phyloP scores from a whole-genome alignment of 768 basidiomycete genomes.

The Mycena floridula region DNA sequence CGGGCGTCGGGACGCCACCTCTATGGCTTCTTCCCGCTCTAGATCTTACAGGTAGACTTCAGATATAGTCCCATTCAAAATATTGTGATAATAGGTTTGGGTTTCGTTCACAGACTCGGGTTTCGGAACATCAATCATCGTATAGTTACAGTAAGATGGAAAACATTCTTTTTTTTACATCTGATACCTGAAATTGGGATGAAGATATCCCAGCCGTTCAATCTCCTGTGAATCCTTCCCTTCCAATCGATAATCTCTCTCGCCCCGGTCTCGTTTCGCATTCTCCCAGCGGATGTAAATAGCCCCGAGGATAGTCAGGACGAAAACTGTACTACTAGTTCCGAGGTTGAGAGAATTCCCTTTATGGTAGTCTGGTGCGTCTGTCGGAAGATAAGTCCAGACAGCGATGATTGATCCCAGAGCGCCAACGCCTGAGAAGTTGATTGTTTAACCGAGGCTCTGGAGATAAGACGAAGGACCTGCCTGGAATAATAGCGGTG shows the following conservation, averaged over 20 bases:
- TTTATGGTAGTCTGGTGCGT: constrained; percentile 39
- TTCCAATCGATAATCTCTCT: constrained; percentile 32
- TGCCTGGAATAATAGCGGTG: constrained; percentile 37
- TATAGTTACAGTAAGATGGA: background rate
- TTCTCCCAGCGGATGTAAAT: constrained; percentile 38
- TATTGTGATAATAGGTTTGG: too few relatives aligned
- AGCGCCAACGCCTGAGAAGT: constrained; percentile 1
- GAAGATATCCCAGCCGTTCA: constrained; percentile 35
- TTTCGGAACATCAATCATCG: too few relatives aligned
- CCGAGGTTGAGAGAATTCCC: constrained; percentile 42
- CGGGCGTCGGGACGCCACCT: too few relatives aligned
- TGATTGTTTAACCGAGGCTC: too few relatives aligned
- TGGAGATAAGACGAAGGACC: too few relatives aligned
- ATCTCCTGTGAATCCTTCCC: constrained; percentile 31
- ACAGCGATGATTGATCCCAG: constrained; percentile 24
- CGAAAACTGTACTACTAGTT: constrained; percentile 24
- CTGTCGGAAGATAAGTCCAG: constrained; percentile 41
- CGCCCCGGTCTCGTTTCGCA: constrained; percentile 33
- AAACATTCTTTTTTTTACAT: constrained; percentile 12
- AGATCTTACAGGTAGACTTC: too few relatives aligned
- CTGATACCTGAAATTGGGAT: constrained; percentile 40
- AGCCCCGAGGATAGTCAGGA: constrained; percentile 23
- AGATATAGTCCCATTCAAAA: too few relatives aligned
- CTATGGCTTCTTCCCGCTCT: too few relatives aligned
- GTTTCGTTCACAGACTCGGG: too few relatives aligned